Evolutionary conservation across 2,329 filamentous ascomycete species (phyloP).

Genomic region (Dactylellina parvicollis): DNA sequence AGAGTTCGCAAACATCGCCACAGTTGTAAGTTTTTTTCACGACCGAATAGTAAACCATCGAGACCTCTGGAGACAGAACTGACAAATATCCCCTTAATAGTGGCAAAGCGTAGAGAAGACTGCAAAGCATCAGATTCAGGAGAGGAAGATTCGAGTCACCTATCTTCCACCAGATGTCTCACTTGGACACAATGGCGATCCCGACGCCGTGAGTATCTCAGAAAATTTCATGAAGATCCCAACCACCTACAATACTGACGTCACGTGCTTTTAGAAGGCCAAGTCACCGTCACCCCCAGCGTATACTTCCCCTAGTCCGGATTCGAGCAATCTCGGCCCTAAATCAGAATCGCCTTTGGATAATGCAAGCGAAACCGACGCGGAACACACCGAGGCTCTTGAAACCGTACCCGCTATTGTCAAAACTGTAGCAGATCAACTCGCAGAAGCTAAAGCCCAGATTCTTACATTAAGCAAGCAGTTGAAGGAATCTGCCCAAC

Average conservation of each 20-base stretch:
- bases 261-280: background rate
- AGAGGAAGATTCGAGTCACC: conserved; percentile 93
- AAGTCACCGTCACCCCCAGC: conserved; percentile 56
- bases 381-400: conserved; percentile 58
- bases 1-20: conserved; percentile 80
- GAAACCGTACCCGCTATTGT: conserved; percentile 62
- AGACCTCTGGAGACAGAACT: background rate
- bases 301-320: conserved; percentile 56
- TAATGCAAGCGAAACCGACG: conserved; percentile 57
- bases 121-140: conserved; percentile 80
- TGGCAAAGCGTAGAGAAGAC: conserved; percentile 78
- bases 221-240: background rate
- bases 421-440: conserved; percentile 76
- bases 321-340: conserved; percentile 52
- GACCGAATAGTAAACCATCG: background rate
- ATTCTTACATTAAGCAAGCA: conserved; percentile 75
- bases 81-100: conserved; percentile 63
- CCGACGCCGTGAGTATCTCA: conserved; percentile 49
- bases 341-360: conserved; percentile 57
- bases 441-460: conserved; percentile 77
- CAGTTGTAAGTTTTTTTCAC: conserved; percentile 80
- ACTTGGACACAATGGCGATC: conserved; percentile 53
- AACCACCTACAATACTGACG: conserved; percentile 6
- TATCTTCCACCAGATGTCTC: conserved; percentile 74
- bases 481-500: conserved; percentile 74